phyloP scores from a whole-genome alignment of 2,329 filamentous ascomycete genomes.

The Calonectria naviculata region DNA sequence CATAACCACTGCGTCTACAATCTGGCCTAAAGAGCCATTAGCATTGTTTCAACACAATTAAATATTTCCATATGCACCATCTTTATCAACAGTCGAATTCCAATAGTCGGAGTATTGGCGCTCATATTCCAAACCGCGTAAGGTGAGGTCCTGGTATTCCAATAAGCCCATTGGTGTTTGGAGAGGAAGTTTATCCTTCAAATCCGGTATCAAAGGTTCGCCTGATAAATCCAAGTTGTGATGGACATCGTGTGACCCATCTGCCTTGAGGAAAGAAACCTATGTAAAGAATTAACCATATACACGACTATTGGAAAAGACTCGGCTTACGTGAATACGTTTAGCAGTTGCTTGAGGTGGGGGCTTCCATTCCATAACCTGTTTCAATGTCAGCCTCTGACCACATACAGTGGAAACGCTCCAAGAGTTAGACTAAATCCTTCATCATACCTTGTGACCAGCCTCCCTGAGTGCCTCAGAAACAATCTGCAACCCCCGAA shows the following conservation, averaged over 20 bases:
- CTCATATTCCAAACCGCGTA: slow-evolving; percentile 65
- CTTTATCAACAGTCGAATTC: slow-evolving; percentile 64
- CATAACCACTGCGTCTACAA: slow-evolving; percentile 10
- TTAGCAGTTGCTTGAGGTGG: slow-evolving; percentile 23
- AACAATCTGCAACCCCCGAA: slow-evolving; percentile 43
- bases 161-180: slow-evolving; percentile 37
- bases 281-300: background rate
- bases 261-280: slow-evolving; percentile 44
- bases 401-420: background rate
- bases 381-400: slow-evolving; percentile 26
- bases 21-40: background rate
- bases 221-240: slow-evolving; percentile 63
- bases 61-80: slow-evolving; percentile 48
- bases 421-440: background rate
- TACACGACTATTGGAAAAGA: background rate
- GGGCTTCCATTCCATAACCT: slow-evolving; percentile 40
- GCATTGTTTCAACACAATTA: background rate
- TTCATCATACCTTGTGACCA: slow-evolving; percentile 54
- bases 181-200: slow-evolving; percentile 45
- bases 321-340: slow-evolving; percentile 11
- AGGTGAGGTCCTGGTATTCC: slow-evolving; percentile 57
- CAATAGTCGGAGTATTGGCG: slow-evolving; percentile 72
- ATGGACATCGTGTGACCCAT: slow-evolving; percentile 52
- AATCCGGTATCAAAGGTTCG: slow-evolving; percentile 60
- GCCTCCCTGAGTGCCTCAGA: background rate